Evolutionary conservation across 345 rosid species (phyloP), one percentile per base, ranked within the genome.

Genomic region (Pugionium cornutum): DNA sequence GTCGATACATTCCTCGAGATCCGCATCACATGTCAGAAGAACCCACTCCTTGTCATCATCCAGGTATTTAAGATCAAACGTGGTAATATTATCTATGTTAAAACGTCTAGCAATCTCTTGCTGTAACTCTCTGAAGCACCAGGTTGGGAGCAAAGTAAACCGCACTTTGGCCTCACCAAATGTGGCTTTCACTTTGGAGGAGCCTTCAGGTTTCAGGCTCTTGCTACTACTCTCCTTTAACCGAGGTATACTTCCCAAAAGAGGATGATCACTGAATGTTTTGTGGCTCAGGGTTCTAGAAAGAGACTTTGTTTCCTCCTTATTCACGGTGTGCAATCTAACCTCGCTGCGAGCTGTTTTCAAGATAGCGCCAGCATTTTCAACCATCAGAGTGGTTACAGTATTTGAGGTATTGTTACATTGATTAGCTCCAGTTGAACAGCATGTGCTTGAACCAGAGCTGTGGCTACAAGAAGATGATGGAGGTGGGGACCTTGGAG

Each of bases 1-100:
- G 46, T 92, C 96, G 43, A 80, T 78, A 55, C 98, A 92, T 74
- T 92, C 98, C 74, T 92, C 96, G 1, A 92, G 86, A 68, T 88
- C 95, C 0, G 82, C 87, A 61, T 88, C 87, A 40, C 95, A 85
- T 31, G 94, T 84, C 72, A 84, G 72, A 49, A 84, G 88, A 46
- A 87, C 90, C 90, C 94, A 87, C 35, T 87, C 94, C 6, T 26
- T 42, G 62, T 87, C 94, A 76, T 84, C 90, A 59, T 87, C 94
- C 70, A 87, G 48, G 77, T 84, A 87, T 68, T 84, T 83, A 63
- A 87, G 84, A 67, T 79, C 76, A 28, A 87, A 66, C 40, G 64
- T 53, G 40, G 56, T 66, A 66, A 54, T 70, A 10, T 74, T 57
- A 57, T 83, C 84, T 62, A 82, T 74, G 11, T 53, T 71, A 64